Base-by-base conservation (phyloP, 805 yeast species). In the Debaryomyces maramus region DNA sequence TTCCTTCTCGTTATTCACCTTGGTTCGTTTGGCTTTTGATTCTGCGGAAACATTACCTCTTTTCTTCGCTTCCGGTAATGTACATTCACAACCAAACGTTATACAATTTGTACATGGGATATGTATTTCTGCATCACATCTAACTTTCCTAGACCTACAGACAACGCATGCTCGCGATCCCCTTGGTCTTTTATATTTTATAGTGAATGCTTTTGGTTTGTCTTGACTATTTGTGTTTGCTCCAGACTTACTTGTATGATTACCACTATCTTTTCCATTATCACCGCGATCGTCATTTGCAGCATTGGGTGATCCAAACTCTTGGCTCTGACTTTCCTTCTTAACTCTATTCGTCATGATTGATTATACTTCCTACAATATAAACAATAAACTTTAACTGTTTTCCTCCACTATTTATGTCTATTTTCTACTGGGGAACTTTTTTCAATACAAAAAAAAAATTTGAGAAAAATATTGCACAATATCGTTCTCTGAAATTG, bases 91-190 rank as follows among this genome's bases (percentile, higher is more conserved):
- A 6, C 85, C 83, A 58, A 83, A 84, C 3, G 85, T 81, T 24
- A 77, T 69, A 55, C 91, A 84, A 58, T 84, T 84, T 13, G 65
- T 59, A 45, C 74, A 69, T 3, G 75, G 75, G 13, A 68, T 68
- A 47, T 67, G 73, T 29, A 69, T 68, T 45, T 68, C 83, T 9
- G 84, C 86, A 53, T 83, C 88, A 62, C 95, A 85, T 24, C 89
- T 75, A n/a, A 85, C 93, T 52, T 85, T 85, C 24, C 93, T 68
- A 6, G 83, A 75, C 39, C 88, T 80, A 54, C 93, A 86, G n/a
- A 85, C 84, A 29, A 78, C 74, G 55, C 93, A 85, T 2, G 90
- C 91, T 34, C 87, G 62, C 6, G 85, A 66, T 0, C 88, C 85
- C 37, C 90, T 65, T 34, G 85, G 76, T 46, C 81, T 53, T 51